Conservation (phyloP, 176 grass and related monocot genomes). For the Themeda triandra region DNA sequence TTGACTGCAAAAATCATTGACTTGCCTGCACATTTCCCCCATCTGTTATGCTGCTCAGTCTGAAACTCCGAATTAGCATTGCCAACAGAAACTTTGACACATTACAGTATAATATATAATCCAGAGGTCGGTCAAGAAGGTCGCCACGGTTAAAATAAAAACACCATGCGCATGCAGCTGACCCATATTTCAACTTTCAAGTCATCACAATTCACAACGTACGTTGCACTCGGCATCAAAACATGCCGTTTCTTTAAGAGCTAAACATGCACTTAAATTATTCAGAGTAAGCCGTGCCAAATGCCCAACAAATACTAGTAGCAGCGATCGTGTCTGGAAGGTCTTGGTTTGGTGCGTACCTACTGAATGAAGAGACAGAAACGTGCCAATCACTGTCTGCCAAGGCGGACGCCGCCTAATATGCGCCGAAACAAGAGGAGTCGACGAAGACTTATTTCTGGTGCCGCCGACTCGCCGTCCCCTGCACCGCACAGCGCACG, state of each 20-base stretch:
- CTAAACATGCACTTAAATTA: background rate
- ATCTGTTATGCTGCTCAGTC: background rate
- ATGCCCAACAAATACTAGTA: background rate
- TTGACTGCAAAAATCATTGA: too few species aligned
- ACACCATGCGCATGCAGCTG: background rate
- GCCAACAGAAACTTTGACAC: background rate
- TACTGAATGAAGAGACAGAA: constrained; percentile 15
- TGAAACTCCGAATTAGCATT: background rate
- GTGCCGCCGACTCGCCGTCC: background rate
- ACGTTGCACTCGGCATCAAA: background rate
- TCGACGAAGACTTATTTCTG: constrained; percentile 12
- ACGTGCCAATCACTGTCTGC: constrained; percentile 31
- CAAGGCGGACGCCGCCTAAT: constrained; percentile 10
- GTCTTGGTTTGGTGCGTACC: constrained; percentile 20
- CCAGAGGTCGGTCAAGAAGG: background rate
- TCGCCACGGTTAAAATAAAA: background rate
- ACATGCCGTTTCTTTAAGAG: background rate
- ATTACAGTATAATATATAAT: too few species aligned
- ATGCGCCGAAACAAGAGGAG: constrained; percentile 37
- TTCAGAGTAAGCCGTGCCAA: constrained; percentile 9
- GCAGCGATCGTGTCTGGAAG: background rate
- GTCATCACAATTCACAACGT: background rate
- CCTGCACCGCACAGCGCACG: constrained; percentile 1
- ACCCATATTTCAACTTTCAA: background rate
- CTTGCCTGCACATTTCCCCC: background rate